Conservation (phyloP, 164 flowering plant species). For the Nymphaea thermarum region DNA sequence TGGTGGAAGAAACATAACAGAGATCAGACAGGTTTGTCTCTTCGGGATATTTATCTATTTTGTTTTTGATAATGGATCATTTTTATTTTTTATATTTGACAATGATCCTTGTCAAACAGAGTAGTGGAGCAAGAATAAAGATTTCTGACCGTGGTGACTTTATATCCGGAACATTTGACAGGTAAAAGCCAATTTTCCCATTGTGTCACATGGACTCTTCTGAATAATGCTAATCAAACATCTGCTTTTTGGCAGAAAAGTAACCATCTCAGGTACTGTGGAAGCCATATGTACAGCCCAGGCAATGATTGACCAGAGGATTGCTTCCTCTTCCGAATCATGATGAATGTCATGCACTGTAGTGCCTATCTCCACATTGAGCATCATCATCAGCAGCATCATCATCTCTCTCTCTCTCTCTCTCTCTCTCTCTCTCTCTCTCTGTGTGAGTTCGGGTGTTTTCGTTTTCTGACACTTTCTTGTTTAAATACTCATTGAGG, state of each 20-base stretch:
- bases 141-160: conserved; percentile 96
- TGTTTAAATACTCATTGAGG: no score
- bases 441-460: neutral
- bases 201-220: neutral
- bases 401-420: neutral
- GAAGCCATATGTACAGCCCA: conserved; percentile 74
- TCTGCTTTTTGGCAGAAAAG: conserved; percentile 56
- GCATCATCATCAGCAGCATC: neutral
- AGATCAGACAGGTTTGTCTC: conserved; percentile 69
- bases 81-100: neutral
- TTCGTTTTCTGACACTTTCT: neutral
- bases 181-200: conserved; percentile 25
- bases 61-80: no score
- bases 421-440: neutral
- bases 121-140: conserved; percentile 87
- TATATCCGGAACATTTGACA: conserved; percentile 79
- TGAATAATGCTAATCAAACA: neutral
- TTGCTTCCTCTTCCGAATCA: conserved; percentile 64
- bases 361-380: neutral
- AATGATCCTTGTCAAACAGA: conserved; percentile 15
- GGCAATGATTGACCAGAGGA: conserved; percentile 70
- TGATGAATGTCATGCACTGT: conserved; percentile 7
- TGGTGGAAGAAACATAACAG: conserved; percentile 81
- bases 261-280: conserved; percentile 90
- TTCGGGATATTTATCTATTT: no score